Evolutionary conservation across 257 asterid genomes (phyloP), one percentile per base, ranked within the genome.

Genomic region (Scutellaria galericulata): DNA sequence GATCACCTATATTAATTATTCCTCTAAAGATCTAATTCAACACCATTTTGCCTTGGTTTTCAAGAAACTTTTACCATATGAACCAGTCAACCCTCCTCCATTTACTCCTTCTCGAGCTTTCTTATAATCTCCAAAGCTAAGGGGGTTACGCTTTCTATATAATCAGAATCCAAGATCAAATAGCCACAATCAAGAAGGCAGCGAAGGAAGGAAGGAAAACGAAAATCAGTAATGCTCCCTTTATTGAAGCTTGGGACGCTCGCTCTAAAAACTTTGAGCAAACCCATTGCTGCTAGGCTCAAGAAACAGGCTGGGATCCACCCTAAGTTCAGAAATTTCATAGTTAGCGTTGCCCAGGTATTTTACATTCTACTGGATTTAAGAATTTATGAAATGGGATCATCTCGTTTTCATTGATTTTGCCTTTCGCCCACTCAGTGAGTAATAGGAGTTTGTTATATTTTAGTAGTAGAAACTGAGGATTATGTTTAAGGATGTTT

Each of bases 211-310:
- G 18, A 5, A 55, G 37, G 53, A 50, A 45, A 18, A 8, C 51
- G 54, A 53, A 47, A 12, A 40, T 77, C 70, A 73, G 85, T 71
- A 70, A 89, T 94, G 96, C 87, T 94, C 40, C 99, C 97, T 58
- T 51, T 91, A 27, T 45, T 94, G 87, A 94, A 94, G 88, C 91
- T 94, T 48, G 99, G 97, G 60, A 91, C 99, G 44, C 96, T 94
- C 79, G 97, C 99, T 71, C 80, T 94, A 74, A 91, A 82, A 76
- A 88, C 97, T 63, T 64, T 91, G 66, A 91, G 97, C 83, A 91
- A 91, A 78, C 99, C 99, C 77, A 81, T 94, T 56, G 99, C 97
- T 20, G 78, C 74, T 50, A 83, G 92, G 86, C 82, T 94, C 80
- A 94, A 94, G 89, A 48, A 44, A 13, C 83, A 85, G 78, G 98